phyloP scores from a whole-genome alignment of 164 flowering plant genomes.

The Houttuynia cordata region DNA sequence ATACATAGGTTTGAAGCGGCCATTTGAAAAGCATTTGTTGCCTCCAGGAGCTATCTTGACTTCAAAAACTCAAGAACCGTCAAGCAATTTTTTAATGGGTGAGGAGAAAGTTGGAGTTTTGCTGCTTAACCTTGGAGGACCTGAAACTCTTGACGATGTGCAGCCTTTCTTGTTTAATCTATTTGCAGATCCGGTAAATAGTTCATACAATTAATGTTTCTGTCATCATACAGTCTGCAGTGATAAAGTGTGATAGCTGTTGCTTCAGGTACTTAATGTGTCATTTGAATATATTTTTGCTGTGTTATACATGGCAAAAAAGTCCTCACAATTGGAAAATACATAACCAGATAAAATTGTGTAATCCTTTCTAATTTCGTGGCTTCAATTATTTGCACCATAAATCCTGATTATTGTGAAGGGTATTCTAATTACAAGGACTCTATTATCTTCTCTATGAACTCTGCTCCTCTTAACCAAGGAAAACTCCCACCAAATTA shows the following conservation, averaged over 20 bases:
- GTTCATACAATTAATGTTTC: neutral
- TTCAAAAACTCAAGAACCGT: conserved; percentile 30
- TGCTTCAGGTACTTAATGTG: neutral
- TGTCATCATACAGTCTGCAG: neutral
- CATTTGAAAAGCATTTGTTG: conserved; percentile 18
- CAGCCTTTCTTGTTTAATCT: conserved; percentile 96
- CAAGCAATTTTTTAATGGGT: conserved; percentile 31
- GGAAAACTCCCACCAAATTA: too few relatives aligned
- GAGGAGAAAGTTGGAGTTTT: conserved; percentile 81
- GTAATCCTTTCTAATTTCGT: too few relatives aligned
- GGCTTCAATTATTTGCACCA: too few relatives aligned
- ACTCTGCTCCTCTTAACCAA: too few relatives aligned
- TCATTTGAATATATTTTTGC: too few relatives aligned
- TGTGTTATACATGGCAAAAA: too few relatives aligned
- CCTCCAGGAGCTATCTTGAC: conserved; percentile 39
- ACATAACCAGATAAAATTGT: too few relatives aligned
- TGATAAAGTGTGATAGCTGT: neutral
- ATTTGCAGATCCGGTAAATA: conserved; percentile 84
- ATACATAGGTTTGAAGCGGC: conserved; percentile 20
- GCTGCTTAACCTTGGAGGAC: conserved; percentile 96
- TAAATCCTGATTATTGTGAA: too few relatives aligned
- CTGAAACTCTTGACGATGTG: conserved; percentile 97
- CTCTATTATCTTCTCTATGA: too few relatives aligned
- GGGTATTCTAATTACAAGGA: too few relatives aligned
- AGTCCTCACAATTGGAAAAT: too few relatives aligned